phyloP scores from a whole-genome alignment of 148 eudicot genomes.

The Camellia japonica region DNA sequence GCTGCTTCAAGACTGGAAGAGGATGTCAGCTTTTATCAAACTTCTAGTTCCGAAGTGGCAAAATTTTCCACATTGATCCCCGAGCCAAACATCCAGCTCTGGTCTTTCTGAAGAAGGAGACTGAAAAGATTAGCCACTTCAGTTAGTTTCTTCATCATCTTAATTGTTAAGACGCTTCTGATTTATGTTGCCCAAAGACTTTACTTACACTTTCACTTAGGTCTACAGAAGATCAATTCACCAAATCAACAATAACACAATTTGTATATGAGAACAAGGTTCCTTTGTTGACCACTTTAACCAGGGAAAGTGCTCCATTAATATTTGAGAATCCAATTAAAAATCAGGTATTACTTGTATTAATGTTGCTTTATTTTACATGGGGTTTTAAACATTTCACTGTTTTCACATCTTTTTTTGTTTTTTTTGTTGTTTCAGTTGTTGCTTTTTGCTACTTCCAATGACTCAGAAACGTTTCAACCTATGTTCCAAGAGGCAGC shows the following conservation, averaged over 20 bases:
- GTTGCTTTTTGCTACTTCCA: conserved; percentile 56
- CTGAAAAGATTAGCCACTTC: too few species aligned
- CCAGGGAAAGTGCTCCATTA: conserved; percentile 66
- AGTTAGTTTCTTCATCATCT: too few species aligned
- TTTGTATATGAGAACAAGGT: conserved; percentile 81
- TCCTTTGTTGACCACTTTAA: conserved; percentile 71
- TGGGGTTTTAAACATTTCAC: neutral
- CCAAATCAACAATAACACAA: conserved; percentile 55
- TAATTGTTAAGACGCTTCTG: too few species aligned
- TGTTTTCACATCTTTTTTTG: neutral
- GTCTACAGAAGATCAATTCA: conserved; percentile 61
- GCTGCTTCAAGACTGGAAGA: conserved; percentile 85
- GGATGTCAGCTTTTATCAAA: too few species aligned
- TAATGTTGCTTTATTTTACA: neutral
- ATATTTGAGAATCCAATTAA: conserved; percentile 82
- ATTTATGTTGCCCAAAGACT: too few species aligned
- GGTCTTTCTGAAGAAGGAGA: too few species aligned
- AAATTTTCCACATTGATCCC: conserved; percentile 68
- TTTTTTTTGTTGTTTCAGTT: conserved; percentile 27
- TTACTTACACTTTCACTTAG: too few species aligned
- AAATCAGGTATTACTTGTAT: conserved; percentile 53
- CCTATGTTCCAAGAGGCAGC: conserved; percentile 73
- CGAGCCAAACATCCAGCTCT: conserved; percentile 71
- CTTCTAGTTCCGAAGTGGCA: conserved; percentile 68
- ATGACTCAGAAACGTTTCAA: conserved; percentile 38